phyloP scores from a whole-genome alignment of 768 basidiomycete species.

The Gloeostereum incarnatum region DNA sequence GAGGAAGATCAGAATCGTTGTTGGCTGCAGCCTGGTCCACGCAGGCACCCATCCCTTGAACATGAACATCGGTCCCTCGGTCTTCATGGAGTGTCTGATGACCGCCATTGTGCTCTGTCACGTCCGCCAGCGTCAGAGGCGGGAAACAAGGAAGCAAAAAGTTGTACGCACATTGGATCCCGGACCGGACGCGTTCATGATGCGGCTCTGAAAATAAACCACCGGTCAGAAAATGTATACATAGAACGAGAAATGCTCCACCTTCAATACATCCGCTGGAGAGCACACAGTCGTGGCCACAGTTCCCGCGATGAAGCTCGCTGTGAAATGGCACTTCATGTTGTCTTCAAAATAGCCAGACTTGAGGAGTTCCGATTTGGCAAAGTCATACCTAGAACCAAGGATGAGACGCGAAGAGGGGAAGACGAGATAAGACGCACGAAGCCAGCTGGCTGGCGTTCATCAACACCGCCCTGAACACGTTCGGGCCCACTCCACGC shows the following conservation, averaged over 20 bases:
- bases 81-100: constrained; percentile 57
- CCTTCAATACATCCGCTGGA: constrained; percentile 81
- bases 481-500: constrained; percentile 78
- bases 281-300: constrained; percentile 87
- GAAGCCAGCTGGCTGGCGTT: constrained; percentile 90
- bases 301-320: constrained; percentile 82
- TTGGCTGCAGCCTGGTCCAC: constrained; percentile 79
- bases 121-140: too few species aligned
- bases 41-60: constrained; percentile 90
- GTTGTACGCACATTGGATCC: constrained; percentile 54
- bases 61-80: constrained; percentile 83
- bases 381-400: constrained; percentile 76
- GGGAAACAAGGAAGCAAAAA: background rate
- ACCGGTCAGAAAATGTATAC: background rate
- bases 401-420: background rate
- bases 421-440: constrained; percentile 29
- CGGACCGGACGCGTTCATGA: constrained; percentile 84
- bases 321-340: constrained; percentile 74
- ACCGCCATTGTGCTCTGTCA: constrained; percentile 60
- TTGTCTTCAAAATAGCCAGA: constrained; percentile 72
- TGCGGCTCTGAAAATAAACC: constrained; percentile 44
- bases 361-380: constrained; percentile 77
- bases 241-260: constrained; percentile 11
- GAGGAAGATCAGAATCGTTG: constrained; percentile 82
- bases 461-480: constrained; percentile 82